Evolutionary conservation across 2,329 filamentous ascomycete species (phyloP).

Genomic region (Neofusicoccum kwambonambiense): DNA sequence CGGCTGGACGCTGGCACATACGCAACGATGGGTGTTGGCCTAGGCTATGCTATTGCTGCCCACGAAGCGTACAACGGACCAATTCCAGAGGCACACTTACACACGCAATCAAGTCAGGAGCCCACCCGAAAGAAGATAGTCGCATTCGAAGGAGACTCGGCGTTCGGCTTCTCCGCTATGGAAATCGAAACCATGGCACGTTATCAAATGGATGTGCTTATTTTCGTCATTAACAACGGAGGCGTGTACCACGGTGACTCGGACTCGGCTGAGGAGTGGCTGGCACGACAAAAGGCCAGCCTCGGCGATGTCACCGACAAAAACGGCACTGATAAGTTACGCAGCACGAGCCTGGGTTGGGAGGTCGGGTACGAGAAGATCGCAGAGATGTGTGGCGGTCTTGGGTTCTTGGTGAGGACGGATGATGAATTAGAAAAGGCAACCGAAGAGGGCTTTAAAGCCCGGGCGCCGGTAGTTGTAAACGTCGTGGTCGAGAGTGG

Average conservation of each 20-base stretch:
- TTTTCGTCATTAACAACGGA: slow-evolving; percentile 58
- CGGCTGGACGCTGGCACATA: slow-evolving; percentile 59
- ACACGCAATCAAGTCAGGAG: neutral
- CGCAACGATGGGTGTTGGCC: slow-evolving; percentile 59
- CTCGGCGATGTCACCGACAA: slow-evolving; percentile 26
- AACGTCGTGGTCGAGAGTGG: slow-evolving; percentile 57
- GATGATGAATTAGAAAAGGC: slow-evolving; percentile 53
- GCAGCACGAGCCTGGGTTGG: slow-evolving; percentile 53
- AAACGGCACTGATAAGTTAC: slow-evolving; percentile 33
- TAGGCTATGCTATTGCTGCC: slow-evolving; percentile 58
- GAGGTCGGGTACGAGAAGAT: slow-evolving; percentile 57
- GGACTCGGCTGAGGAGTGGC: slow-evolving; percentile 42
- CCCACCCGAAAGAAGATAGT: slow-evolving; percentile 52
- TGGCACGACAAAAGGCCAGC: slow-evolving; percentile 44
- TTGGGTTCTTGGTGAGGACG: slow-evolving; percentile 52
- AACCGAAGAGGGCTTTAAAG: slow-evolving; percentile 51
- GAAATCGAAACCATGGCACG: slow-evolving; percentile 59
- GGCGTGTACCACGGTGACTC: slow-evolving; percentile 41
- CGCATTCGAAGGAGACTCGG: slow-evolving; percentile 56
- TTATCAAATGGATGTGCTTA: slow-evolving; percentile 54
- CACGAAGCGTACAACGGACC: slow-evolving; percentile 55
- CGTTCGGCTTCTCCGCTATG: slow-evolving; percentile 56
- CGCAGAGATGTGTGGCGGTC: slow-evolving; percentile 55
- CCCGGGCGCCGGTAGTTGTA: slow-evolving; percentile 50
- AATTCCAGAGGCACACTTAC: slow-evolving; percentile 30